Conservation (phyloP, 2,329 filamentous ascomycete genomes). For the Pseudogymnoascus sp. region DNA sequence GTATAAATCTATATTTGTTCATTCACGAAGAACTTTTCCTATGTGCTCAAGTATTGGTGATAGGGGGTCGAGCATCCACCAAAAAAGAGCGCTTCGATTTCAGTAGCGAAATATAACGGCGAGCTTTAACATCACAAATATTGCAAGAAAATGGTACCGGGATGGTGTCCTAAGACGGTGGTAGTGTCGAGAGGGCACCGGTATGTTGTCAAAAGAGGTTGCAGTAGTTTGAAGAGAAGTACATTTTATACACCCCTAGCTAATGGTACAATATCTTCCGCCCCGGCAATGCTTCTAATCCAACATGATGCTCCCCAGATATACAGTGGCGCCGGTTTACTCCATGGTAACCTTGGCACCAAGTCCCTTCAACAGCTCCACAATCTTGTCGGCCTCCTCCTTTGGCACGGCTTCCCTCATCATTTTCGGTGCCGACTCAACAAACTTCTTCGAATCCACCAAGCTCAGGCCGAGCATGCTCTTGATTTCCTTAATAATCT, state of each 20-base stretch:
- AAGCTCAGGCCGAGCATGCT: slow-evolving; percentile 85
- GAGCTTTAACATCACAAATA: background rate
- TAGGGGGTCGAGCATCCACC: background rate
- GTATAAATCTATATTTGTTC: background rate
- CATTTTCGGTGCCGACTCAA: slow-evolving; percentile 93
- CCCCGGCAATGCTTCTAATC: slow-evolving; percentile 14
- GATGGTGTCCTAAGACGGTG: background rate
- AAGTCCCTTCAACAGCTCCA: slow-evolving; percentile 86
- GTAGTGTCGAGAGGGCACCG: background rate
- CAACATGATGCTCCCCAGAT: slow-evolving; percentile 7
- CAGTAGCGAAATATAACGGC: background rate
- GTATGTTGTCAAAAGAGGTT: background rate
- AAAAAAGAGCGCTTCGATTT: background rate
- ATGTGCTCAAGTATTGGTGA: background rate
- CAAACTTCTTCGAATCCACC: slow-evolving; percentile 99
- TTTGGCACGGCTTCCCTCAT: slow-evolving; percentile 99
- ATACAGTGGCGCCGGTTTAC: slow-evolving; percentile 9
- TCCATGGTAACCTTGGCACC: slow-evolving; percentile 89
- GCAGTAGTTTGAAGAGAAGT: slow-evolving; percentile 10
- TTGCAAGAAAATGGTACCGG: background rate
- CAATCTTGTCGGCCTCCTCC: slow-evolving; percentile 98
- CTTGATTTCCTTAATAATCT: slow-evolving; percentile 99
- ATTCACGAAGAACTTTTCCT: background rate
- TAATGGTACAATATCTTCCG: slow-evolving; percentile 25
- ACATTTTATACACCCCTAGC: slow-evolving; percentile 27